Evolutionary conservation across 2,329 filamentous ascomycete species (phyloP), one percentile per base, ranked within the genome.

Genomic region (Knufia fluminis): DNA sequence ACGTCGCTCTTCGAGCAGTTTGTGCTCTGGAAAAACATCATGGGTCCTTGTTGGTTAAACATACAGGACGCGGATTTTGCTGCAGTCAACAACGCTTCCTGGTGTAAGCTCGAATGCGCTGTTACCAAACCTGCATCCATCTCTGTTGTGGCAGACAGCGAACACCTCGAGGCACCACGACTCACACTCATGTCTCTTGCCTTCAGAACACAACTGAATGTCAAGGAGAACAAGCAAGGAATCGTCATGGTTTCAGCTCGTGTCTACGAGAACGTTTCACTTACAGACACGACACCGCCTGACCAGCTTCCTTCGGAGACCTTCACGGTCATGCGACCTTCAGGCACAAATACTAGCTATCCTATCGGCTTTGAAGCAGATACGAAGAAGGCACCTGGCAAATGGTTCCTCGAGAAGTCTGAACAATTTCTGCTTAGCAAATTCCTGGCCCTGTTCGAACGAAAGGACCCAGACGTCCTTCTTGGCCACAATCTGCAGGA

Each of bases 1-100:
- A 98, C 92, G 0, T 82, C 87, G 1, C 75, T 98, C 0, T 98
- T 98, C 60, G 92, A 98, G 68, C 92, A 98, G 60, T 98, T 98
- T 63, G 92, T 98, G 17, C 76, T 98, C 3, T 96, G 90, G 86
- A 97, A 96, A 71, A 94, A 95, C 63, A 86, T 98, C 59, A 98
- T 96, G 91, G 92, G 92, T 1, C 92, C 92, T 24, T 97, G 92
- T 66, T 98, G 92, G 92, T 77, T 98, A 40, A 90, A 84, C 63
- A 92, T 98, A 49, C 78, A 89, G 57, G 83, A 85, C 57, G 86
- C 86, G 24, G 83, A 96, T 64, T 96, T 94, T 63, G 77, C 78
- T 16, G 75, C 85, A 4, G 76, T 97, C 57, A 91, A 88, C 66
- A 96, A 96, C 60, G 86, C 89, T 9, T 98, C 92, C 0, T 92